Evolutionary conservation across 768 basidiomycete species (phyloP).

Genomic region (Gyrodon lividus): DNA sequence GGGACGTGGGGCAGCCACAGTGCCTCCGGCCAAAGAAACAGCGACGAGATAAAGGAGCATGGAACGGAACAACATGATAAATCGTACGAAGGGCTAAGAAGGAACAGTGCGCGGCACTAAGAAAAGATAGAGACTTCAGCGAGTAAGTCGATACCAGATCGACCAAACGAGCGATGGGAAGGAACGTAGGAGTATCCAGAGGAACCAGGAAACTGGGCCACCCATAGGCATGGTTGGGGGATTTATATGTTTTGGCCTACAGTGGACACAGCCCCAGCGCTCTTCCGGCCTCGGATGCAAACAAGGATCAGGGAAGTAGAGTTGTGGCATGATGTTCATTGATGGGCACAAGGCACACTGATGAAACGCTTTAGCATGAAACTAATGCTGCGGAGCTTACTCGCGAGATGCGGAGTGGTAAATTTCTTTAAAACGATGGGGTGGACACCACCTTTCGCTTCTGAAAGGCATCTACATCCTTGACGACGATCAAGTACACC

Average conservation of each 20-base stretch:
- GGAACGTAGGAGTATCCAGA: not conserved
- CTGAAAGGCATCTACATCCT: not conserved
- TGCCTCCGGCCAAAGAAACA: constrained; percentile 19
- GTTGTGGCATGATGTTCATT: not conserved
- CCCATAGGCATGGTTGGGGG: not conserved
- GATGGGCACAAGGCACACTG: not conserved
- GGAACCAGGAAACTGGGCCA: not conserved
- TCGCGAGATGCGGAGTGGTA: no score
- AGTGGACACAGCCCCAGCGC: not conserved
- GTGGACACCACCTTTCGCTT: not conserved
- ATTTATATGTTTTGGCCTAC: not conserved
- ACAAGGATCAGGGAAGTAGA: not conserved
- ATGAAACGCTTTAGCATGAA: not conserved
- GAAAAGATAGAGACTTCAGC: not conserved
- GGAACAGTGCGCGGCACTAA: not conserved
- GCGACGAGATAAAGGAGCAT: constrained; percentile 25
- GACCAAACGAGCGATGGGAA: not conserved
- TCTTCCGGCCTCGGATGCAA: not conserved
- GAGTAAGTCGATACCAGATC: not conserved
- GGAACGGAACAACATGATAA: constrained; percentile 28
- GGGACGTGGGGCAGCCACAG: constrained; percentile 26
- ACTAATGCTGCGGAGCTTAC: not conserved
- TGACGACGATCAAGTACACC: not conserved
- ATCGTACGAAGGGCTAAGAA: constrained; percentile 1
- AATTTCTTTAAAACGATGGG: no score